Evolutionary conservation across 2,329 filamentous ascomycete species (phyloP), one percentile per base, ranked within the genome.

Genomic region (Penicillium sp.): DNA sequence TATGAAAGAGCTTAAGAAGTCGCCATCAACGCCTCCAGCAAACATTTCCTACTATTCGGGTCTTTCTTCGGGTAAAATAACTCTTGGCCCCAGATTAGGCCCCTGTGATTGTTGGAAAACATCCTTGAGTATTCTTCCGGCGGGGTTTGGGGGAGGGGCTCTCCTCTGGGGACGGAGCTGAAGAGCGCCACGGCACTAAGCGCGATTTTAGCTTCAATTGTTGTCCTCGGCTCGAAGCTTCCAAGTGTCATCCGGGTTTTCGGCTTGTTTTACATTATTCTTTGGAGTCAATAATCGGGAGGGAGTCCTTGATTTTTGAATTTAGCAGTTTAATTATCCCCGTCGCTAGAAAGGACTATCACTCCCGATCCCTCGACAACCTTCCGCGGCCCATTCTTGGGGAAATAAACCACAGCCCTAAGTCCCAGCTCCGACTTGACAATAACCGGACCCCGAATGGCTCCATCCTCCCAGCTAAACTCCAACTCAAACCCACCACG

Each of bases 401-500:
- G 70, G 35, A 70, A 70, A 51, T 46, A 56, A n/a, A 74, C 44
- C 13, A 64, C 50, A n/a, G 56, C 60, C 31, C 50, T 61, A 53
- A 62, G 55, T 21, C 61, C 68, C 35, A 60, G 44, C 3, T 63
- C 41, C 11, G 70, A 70, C 17, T 46, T 49, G 7, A 71, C 54
- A 23, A 41, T 51, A 11, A 72, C 65, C 6, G 50, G 51, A 21
- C 57, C 66, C 26, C 65, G 45, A 26, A 71, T 52, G 66, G 67
- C 61, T 15, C 69, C 69, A 46, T 75, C 66, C 52, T 73, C 64
- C 75, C 78, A 81, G 44, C 65, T 62, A 56, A 81, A 79, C n/a
- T 73, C 72, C 49, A 81, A 51, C 45, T 73, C 68, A 63, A 76
- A 78, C 1, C 75, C 75, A 66, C 78, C 70, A 21, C 76, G 70